phyloP scores from a whole-genome alignment of 139 green algal genomes.

The Coelastrella sp. region DNA sequence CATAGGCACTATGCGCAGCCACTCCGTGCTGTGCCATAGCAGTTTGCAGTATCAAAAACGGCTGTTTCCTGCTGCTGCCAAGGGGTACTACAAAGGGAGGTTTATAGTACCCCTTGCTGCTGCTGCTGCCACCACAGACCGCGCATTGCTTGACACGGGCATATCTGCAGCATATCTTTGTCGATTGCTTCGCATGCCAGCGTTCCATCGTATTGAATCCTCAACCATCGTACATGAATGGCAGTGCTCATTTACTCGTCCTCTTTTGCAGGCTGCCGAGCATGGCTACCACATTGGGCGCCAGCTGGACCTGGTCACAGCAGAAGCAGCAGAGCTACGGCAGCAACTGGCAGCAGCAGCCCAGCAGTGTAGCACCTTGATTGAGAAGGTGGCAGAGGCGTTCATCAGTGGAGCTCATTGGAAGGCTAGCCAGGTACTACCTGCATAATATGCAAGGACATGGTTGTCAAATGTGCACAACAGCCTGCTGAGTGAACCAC shows the following conservation, averaged over 20 bases:
- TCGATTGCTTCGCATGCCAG: neutral
- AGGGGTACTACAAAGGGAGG: too few species aligned
- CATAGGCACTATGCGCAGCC: too few species aligned
- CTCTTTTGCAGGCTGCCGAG: neutral
- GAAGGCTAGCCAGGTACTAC: neutral
- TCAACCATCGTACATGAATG: neutral
- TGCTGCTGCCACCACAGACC: too few species aligned
- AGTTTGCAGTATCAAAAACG: too few species aligned
- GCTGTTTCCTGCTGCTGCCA: too few species aligned
- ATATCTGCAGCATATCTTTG: too few species aligned
- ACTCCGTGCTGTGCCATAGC: too few species aligned
- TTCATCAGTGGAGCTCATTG: slow-evolving; percentile 6
- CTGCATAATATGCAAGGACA: too few species aligned
- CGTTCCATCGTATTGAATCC: neutral
- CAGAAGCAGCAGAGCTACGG: neutral
- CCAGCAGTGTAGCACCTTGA: neutral
- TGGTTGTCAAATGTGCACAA: too few species aligned
- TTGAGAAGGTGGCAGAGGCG: neutral
- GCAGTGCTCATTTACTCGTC: neutral
- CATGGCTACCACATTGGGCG: slow-evolving; percentile 17
- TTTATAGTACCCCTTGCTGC: too few species aligned
- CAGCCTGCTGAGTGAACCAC: too few species aligned
- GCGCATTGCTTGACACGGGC: too few species aligned
- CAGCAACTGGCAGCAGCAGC: neutral
- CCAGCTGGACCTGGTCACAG: neutral